Evolutionary conservation across 176 grass and related monocot species (phyloP).

Genomic region (Oryza brachyantha): DNA sequence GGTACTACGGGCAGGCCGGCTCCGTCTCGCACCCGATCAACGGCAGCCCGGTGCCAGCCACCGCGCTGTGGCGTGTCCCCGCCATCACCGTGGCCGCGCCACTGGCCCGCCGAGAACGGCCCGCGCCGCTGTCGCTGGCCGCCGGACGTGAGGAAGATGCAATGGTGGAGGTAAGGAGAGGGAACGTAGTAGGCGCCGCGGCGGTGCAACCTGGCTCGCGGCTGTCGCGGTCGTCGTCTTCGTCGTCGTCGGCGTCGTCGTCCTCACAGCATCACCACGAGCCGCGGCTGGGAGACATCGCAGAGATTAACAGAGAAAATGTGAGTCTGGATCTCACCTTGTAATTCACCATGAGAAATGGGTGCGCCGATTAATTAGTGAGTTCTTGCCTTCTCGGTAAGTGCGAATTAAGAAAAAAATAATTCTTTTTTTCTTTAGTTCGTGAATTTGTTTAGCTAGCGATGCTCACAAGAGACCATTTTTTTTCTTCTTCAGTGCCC

Average conservation of each 20-base stretch:
- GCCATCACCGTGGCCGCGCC: conserved; percentile 2
- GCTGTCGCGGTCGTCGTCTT: conserved; percentile 37
- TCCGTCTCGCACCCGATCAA: conserved; percentile 64
- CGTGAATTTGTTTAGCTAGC: conserved; percentile 23
- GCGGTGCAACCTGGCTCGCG: conserved; percentile 3
- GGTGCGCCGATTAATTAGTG: conserved; percentile 6
- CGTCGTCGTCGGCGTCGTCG: conserved; percentile 36
- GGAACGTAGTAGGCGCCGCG: not conserved
- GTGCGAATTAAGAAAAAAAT: conserved; percentile 1
- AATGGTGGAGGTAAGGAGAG: conserved; percentile 34
- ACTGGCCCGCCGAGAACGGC: conserved; percentile 37
- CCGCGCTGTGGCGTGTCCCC: conserved; percentile 53
- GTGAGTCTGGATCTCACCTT: conserved; percentile 93
- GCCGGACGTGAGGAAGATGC: conserved; percentile 39
- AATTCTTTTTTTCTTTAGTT: conserved; percentile 13
- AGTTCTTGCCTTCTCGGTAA: conserved; percentile 13
- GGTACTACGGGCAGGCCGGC: conserved; percentile 51
- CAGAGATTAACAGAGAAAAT: conserved; percentile 43
- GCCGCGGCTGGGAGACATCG: conserved; percentile 29
- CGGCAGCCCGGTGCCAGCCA: conserved; percentile 51
- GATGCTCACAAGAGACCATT: not conserved
- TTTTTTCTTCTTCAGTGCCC: not conserved
- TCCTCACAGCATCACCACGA: conserved; percentile 51
- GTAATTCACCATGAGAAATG: conserved; percentile 36
- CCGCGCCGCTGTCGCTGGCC: conserved; percentile 20